Conservation (phyloP, 2,329 filamentous ascomycete species). For the Botrytis paeoniae region DNA sequence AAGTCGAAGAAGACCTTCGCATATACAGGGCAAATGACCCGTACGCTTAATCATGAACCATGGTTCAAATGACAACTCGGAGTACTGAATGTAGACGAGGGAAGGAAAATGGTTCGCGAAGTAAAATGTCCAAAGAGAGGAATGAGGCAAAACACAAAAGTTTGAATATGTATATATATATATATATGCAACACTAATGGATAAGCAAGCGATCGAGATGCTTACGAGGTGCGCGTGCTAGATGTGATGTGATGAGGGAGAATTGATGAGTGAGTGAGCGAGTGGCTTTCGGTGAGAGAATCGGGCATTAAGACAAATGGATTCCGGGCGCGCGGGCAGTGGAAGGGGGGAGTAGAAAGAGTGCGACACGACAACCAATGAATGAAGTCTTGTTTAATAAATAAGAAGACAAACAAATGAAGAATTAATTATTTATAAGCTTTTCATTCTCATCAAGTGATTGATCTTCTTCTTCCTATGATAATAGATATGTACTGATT, state of each 20-base stretch:
- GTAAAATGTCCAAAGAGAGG: neutral
- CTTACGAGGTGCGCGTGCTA: neutral
- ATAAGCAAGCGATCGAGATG: neutral
- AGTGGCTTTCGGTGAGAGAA: constrained; percentile 17
- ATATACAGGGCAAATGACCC: constrained; percentile 5
- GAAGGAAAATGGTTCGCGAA: neutral
- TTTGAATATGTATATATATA: neutral
- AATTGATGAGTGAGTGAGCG: neutral
- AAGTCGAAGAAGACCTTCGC: neutral
- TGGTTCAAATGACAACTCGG: neutral
- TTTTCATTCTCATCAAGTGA: neutral
- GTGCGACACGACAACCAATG: neutral
- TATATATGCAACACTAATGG: neutral
- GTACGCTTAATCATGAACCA: neutral
- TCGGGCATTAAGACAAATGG: constrained; percentile 1
- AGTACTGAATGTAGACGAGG: neutral
- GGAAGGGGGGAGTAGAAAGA: neutral
- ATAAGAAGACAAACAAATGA: neutral
- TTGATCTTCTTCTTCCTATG: neutral
- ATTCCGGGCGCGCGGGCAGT: neutral
- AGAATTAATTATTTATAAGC: neutral
- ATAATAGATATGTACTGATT: neutral
- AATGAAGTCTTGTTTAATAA: neutral
- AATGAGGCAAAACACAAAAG: neutral
- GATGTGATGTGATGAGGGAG: neutral